phyloP scores from a whole-genome alignment of 352 stramenopile species.

The Globisporangium alternatum region DNA sequence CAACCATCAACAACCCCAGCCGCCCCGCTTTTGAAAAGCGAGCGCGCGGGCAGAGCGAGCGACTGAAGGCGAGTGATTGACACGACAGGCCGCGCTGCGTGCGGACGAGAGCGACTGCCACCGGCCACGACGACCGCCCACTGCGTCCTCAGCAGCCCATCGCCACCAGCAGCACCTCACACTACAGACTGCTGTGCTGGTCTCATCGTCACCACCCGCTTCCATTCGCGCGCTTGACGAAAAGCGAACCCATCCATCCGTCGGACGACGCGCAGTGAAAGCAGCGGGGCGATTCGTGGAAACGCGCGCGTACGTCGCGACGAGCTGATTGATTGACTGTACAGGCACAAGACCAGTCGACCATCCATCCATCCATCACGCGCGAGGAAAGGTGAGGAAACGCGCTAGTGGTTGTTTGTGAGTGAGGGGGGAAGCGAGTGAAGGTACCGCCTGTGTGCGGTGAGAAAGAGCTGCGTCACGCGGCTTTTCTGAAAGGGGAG shows the following conservation, averaged over 20 bases:
- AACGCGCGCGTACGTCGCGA: not conserved
- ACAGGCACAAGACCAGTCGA: not conserved
- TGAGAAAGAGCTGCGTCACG: slow-evolving; percentile 6
- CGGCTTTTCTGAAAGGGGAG: not conserved
- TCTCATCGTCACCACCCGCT: not conserved
- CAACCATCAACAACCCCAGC: slow-evolving; percentile 5
- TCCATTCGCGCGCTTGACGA: not conserved
- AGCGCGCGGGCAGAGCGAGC: not conserved
- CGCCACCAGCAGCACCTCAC: not conserved
- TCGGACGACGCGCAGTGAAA: too few species aligned
- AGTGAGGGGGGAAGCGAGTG: not conserved
- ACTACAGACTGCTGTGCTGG: not conserved
- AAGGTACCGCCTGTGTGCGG: not conserved
- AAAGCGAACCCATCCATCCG: slow-evolving; percentile 12
- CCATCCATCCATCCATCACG: slow-evolving; percentile 14
- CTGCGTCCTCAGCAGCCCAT: not conserved
- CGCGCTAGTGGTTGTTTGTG: not conserved
- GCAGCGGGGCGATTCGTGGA: not conserved
- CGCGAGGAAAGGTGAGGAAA: slow-evolving; percentile 7
- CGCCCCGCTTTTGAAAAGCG: slow-evolving; percentile 9
- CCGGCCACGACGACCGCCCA: too few species aligned
- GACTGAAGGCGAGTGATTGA: slow-evolving; percentile 6
- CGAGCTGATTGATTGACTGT: not conserved
- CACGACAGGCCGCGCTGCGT: not conserved
- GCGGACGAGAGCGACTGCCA: not conserved